These are phyloP conservation scores for Penicillium sp. DNA, from an alignment of 2,329 filamentous ascomycete genomes.

Conservation along the genomic window DNA sequence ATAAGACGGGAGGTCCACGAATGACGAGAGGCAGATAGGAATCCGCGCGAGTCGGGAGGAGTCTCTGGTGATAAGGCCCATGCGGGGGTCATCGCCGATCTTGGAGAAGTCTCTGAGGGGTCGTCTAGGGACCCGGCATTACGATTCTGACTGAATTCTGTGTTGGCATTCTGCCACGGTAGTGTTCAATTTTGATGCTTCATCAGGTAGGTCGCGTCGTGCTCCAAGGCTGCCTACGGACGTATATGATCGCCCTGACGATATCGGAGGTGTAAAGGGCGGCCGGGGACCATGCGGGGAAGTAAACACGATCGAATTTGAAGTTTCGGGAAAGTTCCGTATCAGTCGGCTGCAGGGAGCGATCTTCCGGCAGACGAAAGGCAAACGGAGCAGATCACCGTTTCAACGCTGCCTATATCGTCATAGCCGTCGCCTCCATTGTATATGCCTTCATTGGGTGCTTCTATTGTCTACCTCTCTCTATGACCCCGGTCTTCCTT, in stretches of 20 bases:
- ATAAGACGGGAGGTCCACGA: slow-evolving; percentile 13
- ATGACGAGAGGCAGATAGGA: slow-evolving; percentile 19
- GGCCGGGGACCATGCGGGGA: neutral
- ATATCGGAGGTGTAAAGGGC: neutral
- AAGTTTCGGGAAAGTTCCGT: neutral
- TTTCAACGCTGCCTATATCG: neutral
- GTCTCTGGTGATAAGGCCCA: neutral
- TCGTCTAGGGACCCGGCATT: neutral
- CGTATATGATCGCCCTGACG: neutral
- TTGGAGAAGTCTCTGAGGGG: neutral
- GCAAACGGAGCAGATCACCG: neutral
- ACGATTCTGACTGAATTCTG: neutral
- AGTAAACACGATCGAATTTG: neutral
- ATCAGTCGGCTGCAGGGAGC: neutral
- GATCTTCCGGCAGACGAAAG: neutral
- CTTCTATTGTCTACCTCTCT: neutral
- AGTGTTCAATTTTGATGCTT: neutral
- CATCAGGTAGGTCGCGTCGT: neutral
- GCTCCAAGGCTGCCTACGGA: neutral
- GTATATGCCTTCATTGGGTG: neutral
- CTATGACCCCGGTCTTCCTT: too few species aligned
- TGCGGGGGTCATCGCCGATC: neutral
- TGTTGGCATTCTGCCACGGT: neutral
- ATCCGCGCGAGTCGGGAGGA: neutral
- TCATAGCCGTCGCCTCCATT: neutral